phyloP scores from a whole-genome alignment of 2,329 filamentous ascomycete genomes.

The Diaporthe vexans region DNA sequence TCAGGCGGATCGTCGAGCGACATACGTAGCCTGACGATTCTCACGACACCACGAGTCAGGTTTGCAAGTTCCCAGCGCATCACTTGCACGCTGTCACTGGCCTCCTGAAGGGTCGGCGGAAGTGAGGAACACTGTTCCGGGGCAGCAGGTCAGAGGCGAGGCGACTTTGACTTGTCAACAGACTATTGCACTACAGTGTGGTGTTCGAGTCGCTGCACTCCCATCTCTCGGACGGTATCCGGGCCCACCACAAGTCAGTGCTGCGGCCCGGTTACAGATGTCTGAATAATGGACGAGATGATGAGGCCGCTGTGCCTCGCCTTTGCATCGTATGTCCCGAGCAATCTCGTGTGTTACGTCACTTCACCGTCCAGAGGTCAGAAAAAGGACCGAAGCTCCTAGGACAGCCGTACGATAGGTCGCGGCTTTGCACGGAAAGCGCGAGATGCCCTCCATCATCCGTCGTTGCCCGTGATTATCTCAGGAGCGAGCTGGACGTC shows the following conservation, averaged over 20 bases:
- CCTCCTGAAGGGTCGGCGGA: slow-evolving; percentile 33
- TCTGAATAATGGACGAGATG: slow-evolving; percentile 30
- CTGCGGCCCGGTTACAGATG: slow-evolving; percentile 31
- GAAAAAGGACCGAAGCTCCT: slow-evolving; percentile 19
- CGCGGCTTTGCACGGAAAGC: slow-evolving; percentile 19
- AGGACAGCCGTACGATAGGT: background rate
- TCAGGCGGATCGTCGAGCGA: slow-evolving; percentile 30
- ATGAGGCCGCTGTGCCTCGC: slow-evolving; percentile 34
- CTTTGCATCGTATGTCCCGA: slow-evolving; percentile 24
- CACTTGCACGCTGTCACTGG: slow-evolving; percentile 20
- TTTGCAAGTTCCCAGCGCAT: slow-evolving; percentile 17
- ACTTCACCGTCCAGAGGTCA: slow-evolving; percentile 16
- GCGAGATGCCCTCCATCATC: background rate
- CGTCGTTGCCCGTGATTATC: slow-evolving; percentile 29
- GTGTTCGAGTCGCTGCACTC: slow-evolving; percentile 36
- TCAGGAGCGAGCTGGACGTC: slow-evolving; percentile 17
- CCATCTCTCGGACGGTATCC: slow-evolving; percentile 38
- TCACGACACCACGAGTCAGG: slow-evolving; percentile 34
- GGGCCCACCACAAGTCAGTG: slow-evolving; percentile 30
- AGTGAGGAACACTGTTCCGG: slow-evolving; percentile 23
- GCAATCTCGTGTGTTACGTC: slow-evolving; percentile 34
- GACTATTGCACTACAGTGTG: slow-evolving; percentile 34
- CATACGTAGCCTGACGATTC: slow-evolving; percentile 23
- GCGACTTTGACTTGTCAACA: slow-evolving; percentile 33
- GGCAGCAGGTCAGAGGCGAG: slow-evolving; percentile 19